Evolutionary conservation across 768 basidiomycete genomes (phyloP).

Genomic region (Trichaptum fuscoviolaceum): DNA sequence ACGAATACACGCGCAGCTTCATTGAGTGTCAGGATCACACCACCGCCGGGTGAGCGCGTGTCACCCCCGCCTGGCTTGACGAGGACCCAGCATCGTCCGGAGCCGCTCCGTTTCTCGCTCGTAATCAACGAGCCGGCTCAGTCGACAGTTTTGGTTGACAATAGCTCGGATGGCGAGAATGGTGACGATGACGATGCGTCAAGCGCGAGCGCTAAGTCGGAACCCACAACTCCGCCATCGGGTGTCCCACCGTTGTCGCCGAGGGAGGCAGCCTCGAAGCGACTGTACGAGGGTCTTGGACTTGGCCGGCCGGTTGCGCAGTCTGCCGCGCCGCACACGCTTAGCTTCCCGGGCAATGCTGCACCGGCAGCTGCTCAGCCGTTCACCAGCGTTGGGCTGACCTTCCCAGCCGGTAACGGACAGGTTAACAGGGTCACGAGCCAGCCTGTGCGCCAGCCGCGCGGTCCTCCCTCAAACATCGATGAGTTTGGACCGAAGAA

Average conservation of each 20-base stretch:
- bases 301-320: constrained; percentile 63
- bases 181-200: constrained; percentile 54
- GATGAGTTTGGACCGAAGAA: constrained; percentile 87
- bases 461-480: constrained; percentile 80
- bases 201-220: constrained; percentile 52
- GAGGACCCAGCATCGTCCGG: constrained; percentile 45
- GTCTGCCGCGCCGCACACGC: constrained; percentile 22
- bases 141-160: constrained; percentile 44
- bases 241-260: constrained; percentile 57
- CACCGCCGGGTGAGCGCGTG: constrained; percentile 48
- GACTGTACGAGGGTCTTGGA: constrained; percentile 85
- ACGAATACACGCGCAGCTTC: constrained; percentile 59
- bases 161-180: constrained; percentile 44
- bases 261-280: constrained; percentile 83
- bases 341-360: constrained; percentile 23
- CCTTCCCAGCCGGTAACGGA: constrained; percentile 8
- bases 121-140: constrained; percentile 42
- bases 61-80: constrained; percentile 42
- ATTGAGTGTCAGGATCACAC: constrained; percentile 67
- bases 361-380: constrained; percentile 33
- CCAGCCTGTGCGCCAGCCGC: constrained; percentile 79
- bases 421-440: constrained; percentile 57
- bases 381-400: not conserved
- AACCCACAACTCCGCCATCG: constrained; percentile 66
- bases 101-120: constrained; percentile 58